Evolutionary conservation across 148 eudicot species (phyloP).

Genomic region (Silene uniflora): DNA sequence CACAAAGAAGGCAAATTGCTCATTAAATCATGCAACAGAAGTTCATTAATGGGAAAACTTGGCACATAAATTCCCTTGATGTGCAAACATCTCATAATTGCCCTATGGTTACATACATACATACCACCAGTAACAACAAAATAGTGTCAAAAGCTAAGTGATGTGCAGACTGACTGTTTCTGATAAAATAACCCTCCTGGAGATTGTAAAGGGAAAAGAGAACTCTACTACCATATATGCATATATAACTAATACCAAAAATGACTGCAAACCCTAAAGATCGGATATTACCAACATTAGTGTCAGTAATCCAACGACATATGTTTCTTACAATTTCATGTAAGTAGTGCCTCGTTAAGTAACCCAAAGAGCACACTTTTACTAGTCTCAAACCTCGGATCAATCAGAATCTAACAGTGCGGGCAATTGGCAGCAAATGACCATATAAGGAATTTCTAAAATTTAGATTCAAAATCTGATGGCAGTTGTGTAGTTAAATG

Average conservation of each 20-base stretch:
- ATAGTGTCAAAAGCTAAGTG: neutral
- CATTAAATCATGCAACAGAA: neutral
- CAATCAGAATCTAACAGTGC: neutral
- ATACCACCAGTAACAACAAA: neutral
- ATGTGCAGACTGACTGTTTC: neutral
- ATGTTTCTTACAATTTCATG: neutral
- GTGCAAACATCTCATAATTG: neutral
- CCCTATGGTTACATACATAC: neutral
- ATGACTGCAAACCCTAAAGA: neutral
- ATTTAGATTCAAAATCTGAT: neutral
- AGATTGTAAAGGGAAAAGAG: neutral
- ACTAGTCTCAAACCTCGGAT: neutral
- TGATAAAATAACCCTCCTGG: neutral
- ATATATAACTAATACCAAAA: neutral
- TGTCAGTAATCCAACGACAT: neutral
- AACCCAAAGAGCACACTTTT: neutral
- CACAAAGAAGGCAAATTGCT: slow-evolving; percentile 15
- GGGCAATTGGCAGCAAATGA: neutral
- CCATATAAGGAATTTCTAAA: neutral
- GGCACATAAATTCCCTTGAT: neutral
- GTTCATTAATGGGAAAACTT: neutral
- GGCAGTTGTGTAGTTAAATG: neutral
- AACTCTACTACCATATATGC: neutral
- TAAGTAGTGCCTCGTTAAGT: neutral
- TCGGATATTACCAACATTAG: neutral